These are phyloP conservation scores for Cryphonectria carpinicola DNA, from an alignment of 2,329 filamentous ascomycete genomes.

Conservation along the genomic window DNA sequence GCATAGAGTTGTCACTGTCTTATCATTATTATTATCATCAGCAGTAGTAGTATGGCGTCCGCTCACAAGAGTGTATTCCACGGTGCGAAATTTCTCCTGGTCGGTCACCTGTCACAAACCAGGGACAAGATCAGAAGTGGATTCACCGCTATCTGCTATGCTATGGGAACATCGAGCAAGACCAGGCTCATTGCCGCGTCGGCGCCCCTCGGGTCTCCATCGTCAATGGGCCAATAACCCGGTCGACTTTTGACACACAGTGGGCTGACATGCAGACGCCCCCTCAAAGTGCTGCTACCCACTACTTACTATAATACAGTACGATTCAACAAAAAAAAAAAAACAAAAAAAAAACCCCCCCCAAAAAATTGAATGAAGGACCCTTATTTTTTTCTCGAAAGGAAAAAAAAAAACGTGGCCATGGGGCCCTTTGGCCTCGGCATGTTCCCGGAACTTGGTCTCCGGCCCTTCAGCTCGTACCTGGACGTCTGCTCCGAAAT, in stretches of 20 bases:
- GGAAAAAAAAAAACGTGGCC: constrained; percentile 25
- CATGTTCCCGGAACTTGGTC: constrained; percentile 20
- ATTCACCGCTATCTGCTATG: not conserved
- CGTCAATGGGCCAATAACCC: not conserved
- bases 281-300: not conserved
- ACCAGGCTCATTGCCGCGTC: constrained; percentile 5
- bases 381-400: constrained; percentile 17
- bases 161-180: not conserved
- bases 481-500: constrained; percentile 21
- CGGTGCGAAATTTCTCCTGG: not conserved
- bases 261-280: not conserved
- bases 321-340: not conserved
- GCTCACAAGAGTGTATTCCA: not conserved
- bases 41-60: not conserved
- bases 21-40: not conserved
- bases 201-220: not conserved
- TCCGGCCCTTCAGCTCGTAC: constrained; percentile 7
- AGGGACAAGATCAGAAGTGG: constrained; percentile 3
- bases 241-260: constrained; percentile 14
- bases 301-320: not conserved
- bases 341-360: constrained; percentile 16
- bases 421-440: constrained; percentile 14
- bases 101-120: constrained; percentile 13
- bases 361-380: no score
- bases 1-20: not conserved